phyloP scores from a whole-genome alignment of 768 basidiomycete genomes.

The Leccinum subgranulosum region DNA sequence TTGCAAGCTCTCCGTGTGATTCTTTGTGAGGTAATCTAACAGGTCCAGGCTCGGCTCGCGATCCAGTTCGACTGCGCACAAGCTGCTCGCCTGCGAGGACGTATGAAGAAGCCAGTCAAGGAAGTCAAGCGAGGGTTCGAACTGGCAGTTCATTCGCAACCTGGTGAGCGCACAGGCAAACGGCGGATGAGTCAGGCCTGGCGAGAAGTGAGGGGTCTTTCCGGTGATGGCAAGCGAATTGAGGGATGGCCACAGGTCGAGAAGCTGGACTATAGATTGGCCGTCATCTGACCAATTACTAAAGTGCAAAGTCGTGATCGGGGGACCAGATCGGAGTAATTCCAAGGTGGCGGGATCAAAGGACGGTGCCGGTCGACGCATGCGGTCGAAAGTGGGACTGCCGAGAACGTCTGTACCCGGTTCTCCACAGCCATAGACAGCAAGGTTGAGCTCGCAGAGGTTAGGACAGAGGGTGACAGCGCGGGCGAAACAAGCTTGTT shows the following conservation, averaged over 20 bases:
- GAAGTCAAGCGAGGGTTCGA: conserved; percentile 59
- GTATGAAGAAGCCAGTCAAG: conserved; percentile 67
- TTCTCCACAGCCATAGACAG: conserved; percentile 56
- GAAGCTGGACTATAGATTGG: conserved; percentile 54
- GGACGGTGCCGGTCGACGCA: conserved; percentile 49
- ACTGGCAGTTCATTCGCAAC: conserved; percentile 64
- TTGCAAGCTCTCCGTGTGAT: conserved; percentile 47
- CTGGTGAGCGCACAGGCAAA: conserved; percentile 46
- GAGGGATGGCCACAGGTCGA: conserved; percentile 60
- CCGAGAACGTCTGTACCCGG: conserved; percentile 52
- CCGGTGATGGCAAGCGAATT: conserved; percentile 56
- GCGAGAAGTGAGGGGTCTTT: conserved; percentile 48
- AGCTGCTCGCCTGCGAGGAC: conserved; percentile 41
- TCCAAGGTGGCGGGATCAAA: conserved; percentile 52
- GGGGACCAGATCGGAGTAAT: conserved; percentile 52
- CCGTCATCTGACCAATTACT: conserved; percentile 71
- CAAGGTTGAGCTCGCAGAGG: conserved; percentile 51
- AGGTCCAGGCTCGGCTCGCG: conserved; percentile 55
- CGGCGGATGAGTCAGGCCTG: conserved; percentile 37
- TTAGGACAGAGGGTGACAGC: conserved; percentile 60
- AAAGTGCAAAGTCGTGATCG: conserved; percentile 52
- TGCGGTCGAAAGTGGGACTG: conserved; percentile 42
- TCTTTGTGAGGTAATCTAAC: conserved; percentile 51
- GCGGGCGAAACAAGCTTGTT: conserved; percentile 53
- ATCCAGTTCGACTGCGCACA: conserved; percentile 55